Evolutionary conservation across 1,284 basidiomycete species (phyloP).

Genomic region (Malassezia obtusa): DNA sequence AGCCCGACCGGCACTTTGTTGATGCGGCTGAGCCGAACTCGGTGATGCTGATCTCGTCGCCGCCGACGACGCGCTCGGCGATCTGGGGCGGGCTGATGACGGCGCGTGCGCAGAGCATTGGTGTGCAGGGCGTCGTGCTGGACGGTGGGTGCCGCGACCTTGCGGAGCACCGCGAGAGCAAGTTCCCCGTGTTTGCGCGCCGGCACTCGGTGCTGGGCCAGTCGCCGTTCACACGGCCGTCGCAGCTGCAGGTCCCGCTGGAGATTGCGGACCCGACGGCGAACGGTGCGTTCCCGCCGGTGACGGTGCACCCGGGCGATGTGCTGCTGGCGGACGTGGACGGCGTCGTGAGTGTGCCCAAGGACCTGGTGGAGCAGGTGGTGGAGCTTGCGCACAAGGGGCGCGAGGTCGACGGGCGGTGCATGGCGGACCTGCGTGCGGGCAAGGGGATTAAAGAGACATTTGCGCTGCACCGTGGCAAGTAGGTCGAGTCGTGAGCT

Average conservation of each 20-base stretch:
- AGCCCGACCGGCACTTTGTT: constrained; percentile 67
- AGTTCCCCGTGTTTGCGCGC: constrained; percentile 58
- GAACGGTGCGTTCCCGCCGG: constrained; percentile 47
- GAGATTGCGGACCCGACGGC: constrained; percentile 52
- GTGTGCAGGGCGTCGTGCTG: constrained; percentile 65
- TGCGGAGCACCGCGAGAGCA: constrained; percentile 60
- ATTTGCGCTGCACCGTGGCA: constrained; percentile 53
- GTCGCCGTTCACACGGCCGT: constrained; percentile 72
- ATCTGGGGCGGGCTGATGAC: constrained; percentile 89
- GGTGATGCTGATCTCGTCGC: constrained; percentile 68
- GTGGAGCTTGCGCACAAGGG: constrained; percentile 58
- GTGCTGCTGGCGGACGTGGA: constrained; percentile 76
- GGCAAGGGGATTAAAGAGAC: constrained; percentile 67
- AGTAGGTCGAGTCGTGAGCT: neutral
- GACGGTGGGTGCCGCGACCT: constrained; percentile 71
- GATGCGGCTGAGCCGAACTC: constrained; percentile 63
- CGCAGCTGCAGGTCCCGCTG: constrained; percentile 66
- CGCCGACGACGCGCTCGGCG: constrained; percentile 62
- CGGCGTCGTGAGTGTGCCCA: constrained; percentile 75
- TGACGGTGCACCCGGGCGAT: constrained; percentile 66
- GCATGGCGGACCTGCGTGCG: constrained; percentile 64
- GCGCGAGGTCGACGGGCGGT: constrained; percentile 61
- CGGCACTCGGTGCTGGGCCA: constrained; percentile 79
- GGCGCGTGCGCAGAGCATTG: constrained; percentile 63
- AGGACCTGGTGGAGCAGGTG: constrained; percentile 56